Base-by-base conservation (phyloP, 306 rosid species). In the Prinsepia uniflora region DNA sequence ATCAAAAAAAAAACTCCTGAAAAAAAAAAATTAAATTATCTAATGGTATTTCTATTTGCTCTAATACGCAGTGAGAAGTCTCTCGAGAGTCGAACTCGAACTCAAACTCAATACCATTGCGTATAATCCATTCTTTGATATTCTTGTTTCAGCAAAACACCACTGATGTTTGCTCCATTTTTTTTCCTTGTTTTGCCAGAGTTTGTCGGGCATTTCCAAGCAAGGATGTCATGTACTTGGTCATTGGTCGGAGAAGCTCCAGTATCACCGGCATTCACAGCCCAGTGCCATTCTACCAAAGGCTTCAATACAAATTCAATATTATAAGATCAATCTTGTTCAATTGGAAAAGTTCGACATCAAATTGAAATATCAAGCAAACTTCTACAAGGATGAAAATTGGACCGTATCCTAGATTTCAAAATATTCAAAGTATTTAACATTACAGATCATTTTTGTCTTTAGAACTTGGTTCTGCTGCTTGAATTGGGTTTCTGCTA, bases 361-460 rank as follows among this genome's bases (percentile, higher is more conserved):
- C 46, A 57, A 45, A 34, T 11, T 58, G 44, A 63, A 44, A 71
- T 2, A 71, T 30, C 13, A 58, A n/a, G 65, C 9, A 61, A 57
- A 9, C 65, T 30, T 30, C 36, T 56, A 43, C 44, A 44, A 24
- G 18, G 53, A 30, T 46, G 56, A 71, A 41, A 14, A 43, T 8
- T 54, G 55, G 9, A 71, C 66, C 6, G 34, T 45, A 45, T 44
- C 56, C 66, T 71, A 47, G 56, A 30, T 71, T 71, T 45, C 62
- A 14, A 22, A 45, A 57, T 17, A 22, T 10, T 44, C 10, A 56
- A 57, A 70, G 73, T 11, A 42, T n/a, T 44, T 60, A 66, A 75
- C 73, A 75, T 84, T 81, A 87, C 56, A 52, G 80, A 74, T 80
- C 88, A 84, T 78, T 84, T 86, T 84, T 90, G 73, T 80, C 92